Conservation (phyloP, 345 rosid genomes). For the Boechera retrofracta region DNA sequence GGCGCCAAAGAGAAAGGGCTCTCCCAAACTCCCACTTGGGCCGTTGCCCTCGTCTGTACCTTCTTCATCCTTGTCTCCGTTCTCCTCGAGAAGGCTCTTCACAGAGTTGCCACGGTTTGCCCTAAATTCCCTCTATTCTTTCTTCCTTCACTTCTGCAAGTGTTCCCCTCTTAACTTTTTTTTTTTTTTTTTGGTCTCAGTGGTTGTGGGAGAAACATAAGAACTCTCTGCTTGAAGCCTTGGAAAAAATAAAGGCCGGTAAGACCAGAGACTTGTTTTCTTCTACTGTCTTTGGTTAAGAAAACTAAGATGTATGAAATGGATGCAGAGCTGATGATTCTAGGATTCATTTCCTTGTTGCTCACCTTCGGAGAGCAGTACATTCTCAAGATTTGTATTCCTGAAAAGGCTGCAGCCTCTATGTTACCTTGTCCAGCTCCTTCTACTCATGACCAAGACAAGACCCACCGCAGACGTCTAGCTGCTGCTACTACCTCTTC, state of each 20-base stretch:
- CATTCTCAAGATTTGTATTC: slow-evolving; percentile 66
- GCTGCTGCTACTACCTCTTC: slow-evolving; percentile 21
- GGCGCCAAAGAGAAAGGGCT: slow-evolving; percentile 52
- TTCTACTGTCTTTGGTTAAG: slow-evolving; percentile 19
- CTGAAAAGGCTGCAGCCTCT: slow-evolving; percentile 56
- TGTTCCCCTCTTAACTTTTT: not conserved
- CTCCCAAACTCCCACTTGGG: slow-evolving; percentile 88
- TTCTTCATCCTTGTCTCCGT: slow-evolving; percentile 76
- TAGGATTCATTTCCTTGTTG: slow-evolving; percentile 83
- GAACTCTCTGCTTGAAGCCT: slow-evolving; percentile 76
- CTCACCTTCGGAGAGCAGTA: slow-evolving; percentile 75
- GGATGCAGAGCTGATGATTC: slow-evolving; percentile 80
- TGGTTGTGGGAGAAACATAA: slow-evolving; percentile 78
- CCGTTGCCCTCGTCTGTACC: slow-evolving; percentile 73
- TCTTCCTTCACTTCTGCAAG: not conserved
- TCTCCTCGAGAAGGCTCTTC: slow-evolving; percentile 66
- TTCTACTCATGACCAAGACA: slow-evolving; percentile 28
- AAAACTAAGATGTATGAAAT: slow-evolving; percentile 2
- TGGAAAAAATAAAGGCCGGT: slow-evolving; percentile 84
- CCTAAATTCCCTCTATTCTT: not conserved
- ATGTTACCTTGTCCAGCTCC: slow-evolving; percentile 69
- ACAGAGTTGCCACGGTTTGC: slow-evolving; percentile 65
- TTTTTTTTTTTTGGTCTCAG: slow-evolving; percentile 44
- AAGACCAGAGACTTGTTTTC: slow-evolving; percentile 31
- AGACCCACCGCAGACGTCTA: slow-evolving; percentile 34